Conservation (phyloP, 2,329 filamentous ascomycete species). For the Cytospora leucostoma region DNA sequence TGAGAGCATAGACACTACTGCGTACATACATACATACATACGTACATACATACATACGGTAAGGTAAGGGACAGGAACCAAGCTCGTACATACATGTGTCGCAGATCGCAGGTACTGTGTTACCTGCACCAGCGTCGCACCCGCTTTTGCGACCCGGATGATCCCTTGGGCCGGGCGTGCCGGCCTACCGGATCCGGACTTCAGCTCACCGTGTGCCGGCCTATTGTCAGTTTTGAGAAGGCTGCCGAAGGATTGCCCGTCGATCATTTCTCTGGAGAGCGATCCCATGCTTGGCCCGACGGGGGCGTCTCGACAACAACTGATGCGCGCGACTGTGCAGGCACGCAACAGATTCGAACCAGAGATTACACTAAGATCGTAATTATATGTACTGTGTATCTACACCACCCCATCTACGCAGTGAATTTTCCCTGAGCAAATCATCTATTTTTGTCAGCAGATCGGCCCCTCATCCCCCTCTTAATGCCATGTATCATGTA, state of each 20-base stretch:
- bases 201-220: constrained; percentile 16
- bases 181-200: constrained; percentile 5
- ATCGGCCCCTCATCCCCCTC: neutral
- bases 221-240: constrained; percentile 13
- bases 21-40: neutral
- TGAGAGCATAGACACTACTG: neutral
- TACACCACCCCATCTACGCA: neutral
- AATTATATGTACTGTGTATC: neutral
- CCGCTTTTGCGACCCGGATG: neutral
- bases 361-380: neutral
- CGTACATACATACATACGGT: neutral
- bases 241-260: constrained; percentile 6
- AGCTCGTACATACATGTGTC: too few species aligned
- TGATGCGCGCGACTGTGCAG: too few species aligned
- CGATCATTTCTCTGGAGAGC: constrained; percentile 21
- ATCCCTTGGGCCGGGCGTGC: neutral
- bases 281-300: constrained; percentile 9
- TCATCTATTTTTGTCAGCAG: constrained; percentile 20
- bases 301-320: constrained; percentile 3
- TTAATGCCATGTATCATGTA: too few species aligned
- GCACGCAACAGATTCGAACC: neutral
- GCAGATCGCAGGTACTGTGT: neutral
- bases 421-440: constrained; percentile 12
- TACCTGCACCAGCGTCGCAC: neutral
- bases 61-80: too few species aligned